Conservation (phyloP, 202 grass and related monocot genomes). For the Zoysia matrella region DNA sequence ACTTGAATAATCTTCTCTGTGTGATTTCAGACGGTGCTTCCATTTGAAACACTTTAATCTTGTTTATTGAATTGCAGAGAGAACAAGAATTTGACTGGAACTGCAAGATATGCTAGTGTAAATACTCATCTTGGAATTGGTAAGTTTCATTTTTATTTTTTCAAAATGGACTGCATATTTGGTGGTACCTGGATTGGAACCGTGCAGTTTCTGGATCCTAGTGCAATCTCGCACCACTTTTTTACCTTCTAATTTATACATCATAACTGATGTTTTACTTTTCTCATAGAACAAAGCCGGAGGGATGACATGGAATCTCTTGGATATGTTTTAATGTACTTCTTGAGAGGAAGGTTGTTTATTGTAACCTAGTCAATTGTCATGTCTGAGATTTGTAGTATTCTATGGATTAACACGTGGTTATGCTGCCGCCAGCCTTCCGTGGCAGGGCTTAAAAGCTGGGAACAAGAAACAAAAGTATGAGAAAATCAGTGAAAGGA, state of each 20-base stretch:
- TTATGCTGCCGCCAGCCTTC: constrained; percentile 56
- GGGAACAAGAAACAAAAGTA: constrained; percentile 96
- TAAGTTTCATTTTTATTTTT: constrained; percentile 19
- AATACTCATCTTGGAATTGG: constrained; percentile 63
- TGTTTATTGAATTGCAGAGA: constrained; percentile 50
- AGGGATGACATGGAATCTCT: too few relatives aligned
- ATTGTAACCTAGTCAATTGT: background rate
- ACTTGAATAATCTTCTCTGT: background rate
- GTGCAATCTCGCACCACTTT: too few relatives aligned
- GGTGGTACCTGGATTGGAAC: too few relatives aligned
- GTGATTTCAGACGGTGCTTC: background rate
- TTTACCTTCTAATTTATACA: background rate
- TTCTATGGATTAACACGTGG: too few relatives aligned
- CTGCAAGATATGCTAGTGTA: constrained; percentile 61
- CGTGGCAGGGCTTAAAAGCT: constrained; percentile 94
- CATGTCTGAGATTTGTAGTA: too few relatives aligned
- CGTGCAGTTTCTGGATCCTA: too few relatives aligned
- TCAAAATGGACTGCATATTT: too few relatives aligned
- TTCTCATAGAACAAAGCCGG: constrained; percentile 58
- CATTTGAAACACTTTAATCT: background rate
- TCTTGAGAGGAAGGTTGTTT: constrained; percentile 77
- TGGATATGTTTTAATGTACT: constrained; percentile 67
- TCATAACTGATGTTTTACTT: constrained; percentile 17
- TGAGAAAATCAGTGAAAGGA: constrained; percentile 89
- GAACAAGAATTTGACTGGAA: constrained; percentile 72